A percentile compares a stretch with the other conserved stretches of the same genome.
These are phyloP conservation scores for Phytopythium cucurbitacearum DNA, from an alignment of 352 stramenopile species.

Conservation along the genomic window DNA sequence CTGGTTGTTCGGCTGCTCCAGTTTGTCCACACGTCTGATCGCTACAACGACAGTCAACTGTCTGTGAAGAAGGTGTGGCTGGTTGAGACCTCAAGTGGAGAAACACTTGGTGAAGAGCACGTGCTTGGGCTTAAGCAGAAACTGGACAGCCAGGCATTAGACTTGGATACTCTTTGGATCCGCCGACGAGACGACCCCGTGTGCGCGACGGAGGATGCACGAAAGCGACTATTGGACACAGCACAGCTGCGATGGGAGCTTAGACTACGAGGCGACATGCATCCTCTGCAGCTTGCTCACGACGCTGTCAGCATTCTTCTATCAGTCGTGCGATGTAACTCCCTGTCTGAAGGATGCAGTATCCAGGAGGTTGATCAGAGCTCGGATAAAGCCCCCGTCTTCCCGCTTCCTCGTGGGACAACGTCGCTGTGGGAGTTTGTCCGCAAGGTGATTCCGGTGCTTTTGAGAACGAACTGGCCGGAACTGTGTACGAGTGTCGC, in stretches of 20 bases:
- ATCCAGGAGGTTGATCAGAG: slow-evolving; percentile 5
- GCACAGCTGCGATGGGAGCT: slow-evolving; percentile 80
- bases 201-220: slow-evolving; percentile 19
- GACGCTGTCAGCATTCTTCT: slow-evolving; percentile 67
- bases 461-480: slow-evolving; percentile 39
- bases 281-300: slow-evolving; percentile 55
- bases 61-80: slow-evolving; percentile 44
- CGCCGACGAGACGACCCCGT: slow-evolving; percentile 28
- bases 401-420: slow-evolving; percentile 52
- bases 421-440: slow-evolving; percentile 41
- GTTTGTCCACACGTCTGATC: slow-evolving; percentile 46
- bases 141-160: background rate
- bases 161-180: slow-evolving; percentile 27
- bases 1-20: slow-evolving; percentile 61
- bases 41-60: slow-evolving; percentile 13
- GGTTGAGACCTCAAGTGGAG: slow-evolving; percentile 25
- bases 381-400: slow-evolving; percentile 24
- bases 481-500: slow-evolving; percentile 52
- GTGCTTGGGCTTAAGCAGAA: slow-evolving; percentile 55
- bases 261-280: slow-evolving; percentile 40
- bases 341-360: slow-evolving; percentile 23
- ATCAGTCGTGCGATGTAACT: slow-evolving; percentile 59
- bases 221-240: slow-evolving; percentile 53
- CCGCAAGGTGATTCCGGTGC: slow-evolving; percentile 44
- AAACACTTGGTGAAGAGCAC: slow-evolving; percentile 23